phyloP scores from a whole-genome alignment of 2,329 filamentous ascomycete species.

The Teratosphaeria zuluensis region DNA sequence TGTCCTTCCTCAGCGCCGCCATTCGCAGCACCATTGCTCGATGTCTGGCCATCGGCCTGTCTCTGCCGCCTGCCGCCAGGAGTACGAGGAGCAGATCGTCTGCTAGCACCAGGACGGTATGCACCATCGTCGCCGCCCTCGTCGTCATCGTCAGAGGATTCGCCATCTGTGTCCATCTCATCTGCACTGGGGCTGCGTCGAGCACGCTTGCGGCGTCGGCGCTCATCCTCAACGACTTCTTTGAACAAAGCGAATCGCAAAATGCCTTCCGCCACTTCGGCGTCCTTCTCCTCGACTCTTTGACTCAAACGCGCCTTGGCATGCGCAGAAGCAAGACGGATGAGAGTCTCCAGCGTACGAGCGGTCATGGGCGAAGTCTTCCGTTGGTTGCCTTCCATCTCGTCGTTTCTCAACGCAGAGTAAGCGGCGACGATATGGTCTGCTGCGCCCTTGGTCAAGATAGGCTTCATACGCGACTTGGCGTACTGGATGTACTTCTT shows the following conservation, averaged over 20 bases:
- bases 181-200: constrained; percentile 50
- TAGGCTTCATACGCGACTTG: constrained; percentile 80
- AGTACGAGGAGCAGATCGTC: constrained; percentile 17
- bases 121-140: constrained; percentile 41
- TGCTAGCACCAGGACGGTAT: constrained; percentile 8
- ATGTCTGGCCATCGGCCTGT: constrained; percentile 9
- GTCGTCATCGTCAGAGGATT: constrained; percentile 47
- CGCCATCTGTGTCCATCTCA: constrained; percentile 45
- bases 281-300: constrained; percentile 81
- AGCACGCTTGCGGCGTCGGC: constrained; percentile 73
- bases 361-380: constrained; percentile 93
- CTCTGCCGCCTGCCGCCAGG: constrained; percentile 13
- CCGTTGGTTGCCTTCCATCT: constrained; percentile 87
- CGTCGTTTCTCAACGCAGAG: constrained; percentile 86
- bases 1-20: constrained; percentile 24
- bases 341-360: constrained; percentile 94
- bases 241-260: constrained; percentile 94
- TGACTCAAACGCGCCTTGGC: constrained; percentile 85
- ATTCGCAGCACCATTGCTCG: constrained; percentile 18
- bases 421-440: constrained; percentile 88
- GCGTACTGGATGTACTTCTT: constrained; percentile 99
- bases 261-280: constrained; percentile 77
- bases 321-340: constrained; percentile 91
- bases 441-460: constrained; percentile 81
- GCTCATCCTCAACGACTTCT: constrained; percentile 71